Evolutionary conservation across 2,329 filamentous ascomycete species (phyloP).

Genomic region (Diaporthe capsici): DNA sequence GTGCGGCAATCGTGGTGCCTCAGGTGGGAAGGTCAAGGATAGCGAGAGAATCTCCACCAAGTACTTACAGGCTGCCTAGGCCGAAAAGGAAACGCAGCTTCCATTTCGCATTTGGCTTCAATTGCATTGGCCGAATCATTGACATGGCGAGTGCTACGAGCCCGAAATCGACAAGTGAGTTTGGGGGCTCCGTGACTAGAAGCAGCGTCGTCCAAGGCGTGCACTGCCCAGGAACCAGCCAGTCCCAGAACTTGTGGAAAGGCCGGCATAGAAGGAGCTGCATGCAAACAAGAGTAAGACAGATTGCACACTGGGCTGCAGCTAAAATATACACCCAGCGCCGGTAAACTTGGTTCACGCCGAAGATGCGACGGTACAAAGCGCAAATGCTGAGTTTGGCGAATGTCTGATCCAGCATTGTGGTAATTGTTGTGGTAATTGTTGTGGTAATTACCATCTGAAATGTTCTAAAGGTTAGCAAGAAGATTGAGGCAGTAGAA

Average conservation of each 20-base stretch:
- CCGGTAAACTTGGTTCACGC: neutral
- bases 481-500: neutral
- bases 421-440: neutral
- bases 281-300: neutral
- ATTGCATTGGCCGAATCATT: neutral
- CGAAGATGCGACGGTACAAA: neutral
- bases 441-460: neutral
- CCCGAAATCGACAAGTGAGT: constrained; percentile 2
- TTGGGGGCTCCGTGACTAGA: neutral
- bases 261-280: neutral
- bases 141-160: neutral
- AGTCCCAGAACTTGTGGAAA: neutral
- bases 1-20: neutral
- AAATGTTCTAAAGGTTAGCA: neutral
- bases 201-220: neutral
- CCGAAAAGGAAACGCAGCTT: neutral
- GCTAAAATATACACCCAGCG: neutral
- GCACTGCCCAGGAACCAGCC: neutral
- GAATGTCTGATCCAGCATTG: constrained; percentile 11
- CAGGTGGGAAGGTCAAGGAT: too few species aligned
- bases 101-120: neutral
- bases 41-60: neutral
- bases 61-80: constrained; percentile 1
- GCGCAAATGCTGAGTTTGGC: constrained; percentile 18
- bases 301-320: neutral